Base-by-base conservation (phyloP, 768 basidiomycete species). In the Udeniomyces megalosporus region DNA sequence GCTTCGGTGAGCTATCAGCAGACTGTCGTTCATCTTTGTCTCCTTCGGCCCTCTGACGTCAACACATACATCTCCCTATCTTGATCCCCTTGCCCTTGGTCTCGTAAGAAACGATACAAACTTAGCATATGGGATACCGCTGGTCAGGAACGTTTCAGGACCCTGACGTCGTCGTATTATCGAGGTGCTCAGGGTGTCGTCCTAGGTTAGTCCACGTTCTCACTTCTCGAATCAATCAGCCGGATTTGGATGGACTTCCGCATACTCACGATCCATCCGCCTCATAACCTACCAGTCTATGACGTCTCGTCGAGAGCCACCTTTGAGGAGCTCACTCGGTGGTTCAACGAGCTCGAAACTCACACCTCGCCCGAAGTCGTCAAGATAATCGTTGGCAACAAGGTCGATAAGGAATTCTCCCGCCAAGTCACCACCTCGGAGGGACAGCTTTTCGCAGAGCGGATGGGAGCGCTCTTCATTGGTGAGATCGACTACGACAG, bases 131-230 rank as follows among this genome's bases (percentile, higher is more conserved):
- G 95, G 95, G 92, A 93, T 68, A 65, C 84, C 65, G 20, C 42
- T 35, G 93, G 95, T 0, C 93, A 97, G 73, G 95, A 99, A 74
- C 83, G 93, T 5, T 99, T 96, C 71, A 80, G 90, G 50, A 95
- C 92, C 3, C 85, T 99, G 68, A 97, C 95, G 4, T 85, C 85
- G 2, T 88, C 86, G 10, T 99, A 97, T 69, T 99, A 97, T 70
- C 81, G 95, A 52, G 77, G 77, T 20, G 24, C 42, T 2, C 77
- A 78, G 58, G 77, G 77, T 11, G 76, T 78, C 52, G 71, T 78
- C 22, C 71, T 78, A 26, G 75, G 77, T 76, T 15, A 46, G 74
- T 69, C 20, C 28, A 26, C 44, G 20, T 12, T 20, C 26, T 42
- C n/a, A 20, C 49, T 35, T 24, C 59, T 24, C 59, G 29, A 7